Evolutionary conservation across 352 stramenopile species (phyloP), one percentile per base, ranked within the genome.

Genomic region (Pythium sp.): DNA sequence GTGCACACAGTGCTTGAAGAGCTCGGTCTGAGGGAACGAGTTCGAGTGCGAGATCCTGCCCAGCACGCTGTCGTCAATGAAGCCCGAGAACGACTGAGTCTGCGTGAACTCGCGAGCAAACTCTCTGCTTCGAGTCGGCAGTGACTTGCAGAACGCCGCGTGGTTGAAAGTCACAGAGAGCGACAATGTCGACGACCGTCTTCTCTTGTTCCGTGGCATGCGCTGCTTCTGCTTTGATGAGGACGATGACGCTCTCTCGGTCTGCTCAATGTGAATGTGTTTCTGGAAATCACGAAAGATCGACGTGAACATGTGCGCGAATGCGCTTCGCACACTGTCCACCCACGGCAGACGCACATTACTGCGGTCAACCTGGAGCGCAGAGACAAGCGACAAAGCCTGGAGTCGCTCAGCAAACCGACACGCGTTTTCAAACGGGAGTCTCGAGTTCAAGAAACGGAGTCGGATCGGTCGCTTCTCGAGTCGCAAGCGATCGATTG

Each of bases 1-100:
- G 53, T 92, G 78, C 22, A 89, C 68, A 41, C 81, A 92, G 47
- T 90, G 79, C 55, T 83, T 76, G 47, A 92, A 92, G 28, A 92
- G 74, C 56, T 86, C 80, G 34, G 87, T 28, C 49, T 77, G 76
- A 6, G 64, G 69, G 65, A 75, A 78, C 53, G 70, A 68, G 49
- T 67, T 47, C 18, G 72, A 67, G 66, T 81, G 72, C 55, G 68
- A 78, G 20, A 76, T 62, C 2, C 66, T 69, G 6, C 58, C 82
- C 28, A 90, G 76, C 15, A 89, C 78, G 49, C 75, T 84, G 63
- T 88, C 84, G 34, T 89, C 87, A 32, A 90, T 67, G 36, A 92
- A 90, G 49, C 79, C 74, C 9, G 76, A 70, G 60, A 92, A 92
- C 41, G 70, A 81, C 68, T 92, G 81, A 2, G 81, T 89, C 64